phyloP scores from a whole-genome alignment of 805 yeast species.

The Pichia scutulata region DNA sequence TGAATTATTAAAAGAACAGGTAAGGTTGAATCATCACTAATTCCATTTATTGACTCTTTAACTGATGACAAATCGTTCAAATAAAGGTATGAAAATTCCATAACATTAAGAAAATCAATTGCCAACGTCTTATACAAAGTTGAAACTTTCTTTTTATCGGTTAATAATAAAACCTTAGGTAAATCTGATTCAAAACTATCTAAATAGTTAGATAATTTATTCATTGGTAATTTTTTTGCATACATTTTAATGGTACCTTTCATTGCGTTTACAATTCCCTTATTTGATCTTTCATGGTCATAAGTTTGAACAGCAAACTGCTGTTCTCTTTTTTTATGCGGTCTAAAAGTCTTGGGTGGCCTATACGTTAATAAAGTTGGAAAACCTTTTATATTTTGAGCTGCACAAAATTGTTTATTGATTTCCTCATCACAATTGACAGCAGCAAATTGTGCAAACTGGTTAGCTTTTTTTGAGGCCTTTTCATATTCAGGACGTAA shows the following conservation, averaged over 20 bases:
- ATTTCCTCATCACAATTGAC: slow-evolving; percentile 73
- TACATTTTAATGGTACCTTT: slow-evolving; percentile 58
- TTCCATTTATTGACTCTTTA: slow-evolving; percentile 10
- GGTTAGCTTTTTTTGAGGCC: slow-evolving; percentile 52
- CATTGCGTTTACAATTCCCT: slow-evolving; percentile 46
- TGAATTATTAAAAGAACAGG: slow-evolving; percentile 22
- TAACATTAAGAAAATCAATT: slow-evolving; percentile 50
- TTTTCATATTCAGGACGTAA: slow-evolving; percentile 57
- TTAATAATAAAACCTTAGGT: slow-evolving; percentile 43
- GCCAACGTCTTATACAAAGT: slow-evolving; percentile 60
- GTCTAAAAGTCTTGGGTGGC: slow-evolving; percentile 53
- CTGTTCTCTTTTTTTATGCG: background rate
- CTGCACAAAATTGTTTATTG: slow-evolving; percentile 64
- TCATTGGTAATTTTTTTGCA: slow-evolving; percentile 41
- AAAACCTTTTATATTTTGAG: slow-evolving; percentile 61
- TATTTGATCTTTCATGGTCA: slow-evolving; percentile 52
- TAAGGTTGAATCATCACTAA: slow-evolving; percentile 13
- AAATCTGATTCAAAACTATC: slow-evolving; percentile 6
- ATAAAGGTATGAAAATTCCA: slow-evolving; percentile 41
- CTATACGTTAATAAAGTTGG: slow-evolving; percentile 80
- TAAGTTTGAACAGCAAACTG: slow-evolving; percentile 37
- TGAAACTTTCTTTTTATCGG: slow-evolving; percentile 41
- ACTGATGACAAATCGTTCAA: slow-evolving; percentile 14
- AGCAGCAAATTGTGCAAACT: slow-evolving; percentile 61
- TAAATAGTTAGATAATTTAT: slow-evolving; percentile 27